Evolutionary conservation across 495 filamentous ascomycete species (phyloP), one percentile per base, ranked within the genome.

Genomic region (Tricharina praecox): DNA sequence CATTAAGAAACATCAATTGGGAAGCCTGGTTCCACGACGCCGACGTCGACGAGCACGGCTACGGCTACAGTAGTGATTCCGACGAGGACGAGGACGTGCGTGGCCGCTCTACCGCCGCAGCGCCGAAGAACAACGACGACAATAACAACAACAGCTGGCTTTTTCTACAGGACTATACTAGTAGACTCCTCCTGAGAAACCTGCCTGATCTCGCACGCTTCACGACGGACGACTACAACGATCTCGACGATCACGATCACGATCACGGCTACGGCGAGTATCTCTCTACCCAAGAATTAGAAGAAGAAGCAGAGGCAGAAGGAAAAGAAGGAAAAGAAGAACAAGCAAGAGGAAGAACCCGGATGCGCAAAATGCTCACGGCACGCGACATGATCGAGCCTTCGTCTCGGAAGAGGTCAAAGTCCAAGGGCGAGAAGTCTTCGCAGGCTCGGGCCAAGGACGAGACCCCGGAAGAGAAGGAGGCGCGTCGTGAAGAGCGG

Each of bases 401-500:
- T 35, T 21, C 33, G 21, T 39, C 41, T 40, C 45, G 58, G 7
- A 54, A 50, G 45, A 44, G 37, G 11, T 51, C 52, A 20, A 54
- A 53, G 30, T 49, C 56, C 25, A 52, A 53, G 34, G 50, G 38
- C 45, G 44, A 51, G 47, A 46, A 28, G 23, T 53, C 40, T 23
- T 45, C 48, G 19, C 50, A 28, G 50, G 45, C 21, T 28, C 37
- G 40, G 24, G 47, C 56, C 15, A 50, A 50, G 37, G 40, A 53
- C 24, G 52, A 60, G 26, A 45, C 48, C 16, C 38, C 47, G 4
- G 50, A 40, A 36, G 56, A 58, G 44, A 56, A 51, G 36, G 56
- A 59, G 35, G 42, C 45, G 10, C 53, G 56, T 35, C 52, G 55
- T 25, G 42, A 34, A 28, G 55, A 57, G 19, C 55, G 54, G 24